phyloP scores from a whole-genome alignment of 768 basidiomycete genomes.

The Melanogaster broomeanus region DNA sequence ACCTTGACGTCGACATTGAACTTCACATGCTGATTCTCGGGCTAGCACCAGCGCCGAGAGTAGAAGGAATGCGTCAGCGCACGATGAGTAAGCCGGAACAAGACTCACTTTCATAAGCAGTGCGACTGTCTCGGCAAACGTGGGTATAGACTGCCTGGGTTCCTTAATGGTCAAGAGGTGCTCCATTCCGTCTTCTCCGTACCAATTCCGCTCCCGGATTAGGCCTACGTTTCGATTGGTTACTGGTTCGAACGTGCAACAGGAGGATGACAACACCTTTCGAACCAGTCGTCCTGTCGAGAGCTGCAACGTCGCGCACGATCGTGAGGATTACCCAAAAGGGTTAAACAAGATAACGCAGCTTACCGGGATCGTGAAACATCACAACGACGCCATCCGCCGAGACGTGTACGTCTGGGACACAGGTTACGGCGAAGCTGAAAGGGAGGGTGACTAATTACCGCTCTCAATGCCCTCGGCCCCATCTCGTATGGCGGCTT shows the following conservation, averaged over 20 bases:
- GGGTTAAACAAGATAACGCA: slow-evolving; percentile 13
- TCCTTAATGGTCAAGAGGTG: slow-evolving; percentile 77
- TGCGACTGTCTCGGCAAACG: slow-evolving; percentile 80
- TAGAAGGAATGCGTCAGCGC: slow-evolving; percentile 3
- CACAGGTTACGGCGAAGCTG: slow-evolving; percentile 51
- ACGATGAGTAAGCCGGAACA: slow-evolving; percentile 8
- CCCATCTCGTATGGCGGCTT: slow-evolving; percentile 92
- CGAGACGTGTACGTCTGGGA: slow-evolving; percentile 93
- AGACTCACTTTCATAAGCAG: slow-evolving; percentile 72
- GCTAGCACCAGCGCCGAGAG: slow-evolving; percentile 40
- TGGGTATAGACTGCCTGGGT: slow-evolving; percentile 87
- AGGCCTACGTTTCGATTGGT: slow-evolving; percentile 44
- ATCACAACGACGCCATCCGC: slow-evolving; percentile 85
- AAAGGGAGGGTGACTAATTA: slow-evolving; percentile 51
- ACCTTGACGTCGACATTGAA: slow-evolving; percentile 94
- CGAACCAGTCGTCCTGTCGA: slow-evolving; percentile 83
- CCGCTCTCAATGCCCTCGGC: slow-evolving; percentile 98
- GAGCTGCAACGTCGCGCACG: slow-evolving; percentile 40
- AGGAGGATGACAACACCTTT: slow-evolving; percentile 43
- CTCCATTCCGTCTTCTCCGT: slow-evolving; percentile 70
- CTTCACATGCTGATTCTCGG: slow-evolving; percentile 73
- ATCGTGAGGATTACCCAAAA: slow-evolving; percentile 24
- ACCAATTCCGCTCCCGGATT: slow-evolving; percentile 73
- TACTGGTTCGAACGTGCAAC: slow-evolving; percentile 29
- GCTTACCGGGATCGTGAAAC: slow-evolving; percentile 90